Evolutionary conservation across 2,329 filamentous ascomycete species (phyloP), one percentile per base, ranked within the genome.

Genomic region (Fusarium graminum): DNA sequence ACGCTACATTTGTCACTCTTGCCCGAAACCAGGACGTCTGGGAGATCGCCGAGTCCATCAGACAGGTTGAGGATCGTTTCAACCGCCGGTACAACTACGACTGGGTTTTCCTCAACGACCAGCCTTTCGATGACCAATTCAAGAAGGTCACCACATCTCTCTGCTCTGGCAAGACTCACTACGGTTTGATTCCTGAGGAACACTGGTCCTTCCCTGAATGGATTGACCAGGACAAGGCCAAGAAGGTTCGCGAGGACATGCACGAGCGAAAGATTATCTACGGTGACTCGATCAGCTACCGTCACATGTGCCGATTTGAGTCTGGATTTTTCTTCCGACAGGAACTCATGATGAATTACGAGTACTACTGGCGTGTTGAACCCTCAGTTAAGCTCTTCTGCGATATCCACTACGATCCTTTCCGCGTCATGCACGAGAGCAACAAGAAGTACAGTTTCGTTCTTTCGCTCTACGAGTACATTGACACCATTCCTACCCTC

Each of bases 331-430:
- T 99, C 86, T 99, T 98, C 88, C 93, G 91, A 63, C 95, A 99
- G 78, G 87, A 88, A 29, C 82, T 97, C 70, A 94, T 99, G 92
- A 81, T 92, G 78, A 93, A 98, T 78, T 99, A 97, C 80, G 95
- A 99, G 77, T 99, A 93, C 88, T 99, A 99, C 86, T 99, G 95
- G 95, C 92, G 96, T 71, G 95, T 99, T 14, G 95, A 99, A 85
- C 95, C 95, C 72, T 95, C 92, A 80, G 89, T 99, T 76, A 92
- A 98, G 83, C 90, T 99, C 64, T 97, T 88, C 86, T 99, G 95
- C 81, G 95, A 99, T 76, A 86, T 99, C 74, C 86, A 93, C 79
- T 97, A 97, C 79, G 95, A 99, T 76, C 92, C 95, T 9, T 99
- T 99, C 89, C 92, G 92, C 68, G 93, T 88, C 83, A 97, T 99